A percentile compares a stretch with the other conserved stretches of the same genome.
These are phyloP conservation scores for Dalbergia oliveri DNA, from an alignment of 306 rosid species.

Conservation along the genomic window DNA sequence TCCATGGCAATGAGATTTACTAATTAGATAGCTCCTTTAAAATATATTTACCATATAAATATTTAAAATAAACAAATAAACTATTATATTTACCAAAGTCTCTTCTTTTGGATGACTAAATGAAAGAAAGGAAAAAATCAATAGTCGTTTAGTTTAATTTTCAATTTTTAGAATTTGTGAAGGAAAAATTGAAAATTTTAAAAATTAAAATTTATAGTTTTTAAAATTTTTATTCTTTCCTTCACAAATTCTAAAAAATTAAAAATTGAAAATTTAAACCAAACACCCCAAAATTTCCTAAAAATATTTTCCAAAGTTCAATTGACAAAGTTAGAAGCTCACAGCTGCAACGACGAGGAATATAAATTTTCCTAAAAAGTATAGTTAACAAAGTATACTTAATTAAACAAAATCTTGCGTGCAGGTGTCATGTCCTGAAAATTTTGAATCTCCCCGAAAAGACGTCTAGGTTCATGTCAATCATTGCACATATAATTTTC, in stretches of 20 bases:
- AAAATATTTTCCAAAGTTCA: neutral
- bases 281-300: too few relatives aligned
- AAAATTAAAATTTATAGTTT: too few relatives aligned
- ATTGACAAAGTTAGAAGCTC: neutral
- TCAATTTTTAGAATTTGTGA: too few relatives aligned
- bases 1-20: neutral
- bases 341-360: neutral
- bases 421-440: neutral
- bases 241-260: too few relatives aligned
- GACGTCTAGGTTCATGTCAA: slow-evolving; percentile 37
- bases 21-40: neutral
- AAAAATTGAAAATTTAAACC: too few relatives aligned
- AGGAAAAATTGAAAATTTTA: too few relatives aligned
- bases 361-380: neutral
- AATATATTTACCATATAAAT: too few relatives aligned
- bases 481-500: neutral
- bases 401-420: neutral
- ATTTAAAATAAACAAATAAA: neutral
- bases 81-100: neutral
- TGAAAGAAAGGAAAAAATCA: too few relatives aligned
- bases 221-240: too few relatives aligned
- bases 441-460: neutral
- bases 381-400: neutral
- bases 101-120: too few relatives aligned
- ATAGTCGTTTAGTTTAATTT: too few relatives aligned